These are phyloP conservation scores for Aspergillus bertholletiae DNA, from an alignment of 495 filamentous ascomycete genomes.

Conservation along the genomic window DNA sequence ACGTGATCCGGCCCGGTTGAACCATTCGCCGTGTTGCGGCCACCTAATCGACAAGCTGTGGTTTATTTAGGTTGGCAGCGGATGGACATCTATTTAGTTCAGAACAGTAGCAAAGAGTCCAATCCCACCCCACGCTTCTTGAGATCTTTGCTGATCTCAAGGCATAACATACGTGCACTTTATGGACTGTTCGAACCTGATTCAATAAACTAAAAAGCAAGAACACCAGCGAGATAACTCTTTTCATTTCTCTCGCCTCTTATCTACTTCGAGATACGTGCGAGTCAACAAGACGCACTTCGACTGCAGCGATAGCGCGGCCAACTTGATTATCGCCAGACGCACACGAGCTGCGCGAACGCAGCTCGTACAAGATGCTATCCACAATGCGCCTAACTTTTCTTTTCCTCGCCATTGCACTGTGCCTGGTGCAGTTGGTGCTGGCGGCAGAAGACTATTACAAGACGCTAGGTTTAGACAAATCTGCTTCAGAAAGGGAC, in stretches of 20 bases:
- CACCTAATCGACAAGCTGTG: slow-evolving; percentile 1
- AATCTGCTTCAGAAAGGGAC: slow-evolving; percentile 78
- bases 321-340: background rate
- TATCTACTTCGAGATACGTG: background rate
- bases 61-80: background rate
- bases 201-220: background rate
- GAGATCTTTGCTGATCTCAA: slow-evolving; percentile 3
- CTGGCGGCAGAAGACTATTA: slow-evolving; percentile 83
- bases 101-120: background rate
- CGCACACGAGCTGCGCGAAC: background rate
- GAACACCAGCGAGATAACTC: background rate
- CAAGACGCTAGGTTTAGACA: slow-evolving; percentile 82
- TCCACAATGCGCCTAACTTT: slow-evolving; percentile 21
- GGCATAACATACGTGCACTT: background rate
- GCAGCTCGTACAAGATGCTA: slow-evolving; percentile 1
- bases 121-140: background rate
- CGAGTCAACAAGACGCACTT: background rate
- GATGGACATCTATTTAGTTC: background rate
- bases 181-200: background rate
- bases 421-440: slow-evolving; percentile 48
- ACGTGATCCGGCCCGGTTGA: slow-evolving; percentile 1
- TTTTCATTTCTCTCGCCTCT: background rate
- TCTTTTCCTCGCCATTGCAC: slow-evolving; percentile 15
- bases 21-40: slow-evolving; percentile 3
- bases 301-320: background rate